Percentiles rank a stretch among this genome's conserved stretches.
Conservation (phyloP, 768 basidiomycete species). For the Galerina marginata region DNA sequence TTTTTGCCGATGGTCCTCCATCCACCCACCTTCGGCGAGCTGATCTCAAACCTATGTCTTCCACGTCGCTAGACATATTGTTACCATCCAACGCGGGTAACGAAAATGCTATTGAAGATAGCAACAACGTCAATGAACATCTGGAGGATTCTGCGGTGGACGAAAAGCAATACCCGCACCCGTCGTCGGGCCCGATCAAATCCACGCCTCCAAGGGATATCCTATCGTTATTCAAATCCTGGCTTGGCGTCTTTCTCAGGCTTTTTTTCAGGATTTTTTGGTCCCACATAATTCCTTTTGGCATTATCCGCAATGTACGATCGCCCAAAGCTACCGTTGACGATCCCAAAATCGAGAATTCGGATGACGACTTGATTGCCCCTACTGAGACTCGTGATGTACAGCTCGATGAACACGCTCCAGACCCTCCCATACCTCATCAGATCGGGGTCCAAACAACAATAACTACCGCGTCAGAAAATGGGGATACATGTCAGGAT, state of each 20-base stretch:
- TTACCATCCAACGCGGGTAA: too few species aligned
- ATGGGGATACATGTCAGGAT: background rate
- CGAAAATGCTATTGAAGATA: too few species aligned
- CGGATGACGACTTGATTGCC: background rate
- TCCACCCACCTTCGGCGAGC: background rate
- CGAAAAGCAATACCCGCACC: too few species aligned
- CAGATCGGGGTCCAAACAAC: background rate
- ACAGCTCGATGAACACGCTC: background rate
- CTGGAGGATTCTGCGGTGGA: too few species aligned
- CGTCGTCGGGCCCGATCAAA: background rate
- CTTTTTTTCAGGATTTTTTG: constrained; percentile 7
- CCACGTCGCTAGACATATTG: too few species aligned
- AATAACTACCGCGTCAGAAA: background rate
- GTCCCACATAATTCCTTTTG: constrained; percentile 1
- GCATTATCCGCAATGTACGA: background rate
- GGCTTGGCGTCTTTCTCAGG: background rate
- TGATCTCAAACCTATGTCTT: too few species aligned
- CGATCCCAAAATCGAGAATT: background rate
- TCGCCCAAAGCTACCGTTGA: background rate
- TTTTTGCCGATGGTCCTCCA: constrained; percentile 1
- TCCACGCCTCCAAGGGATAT: background rate
- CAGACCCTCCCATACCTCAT: background rate
- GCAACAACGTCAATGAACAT: too few species aligned
- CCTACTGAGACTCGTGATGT: background rate
- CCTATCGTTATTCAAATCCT: constrained; percentile 3